A percentile compares a stretch with the other conserved stretches of the same genome.
Evolutionary conservation across 2,329 filamentous ascomycete species (phyloP).

Genomic region (Cladosporium halotolerans): DNA sequence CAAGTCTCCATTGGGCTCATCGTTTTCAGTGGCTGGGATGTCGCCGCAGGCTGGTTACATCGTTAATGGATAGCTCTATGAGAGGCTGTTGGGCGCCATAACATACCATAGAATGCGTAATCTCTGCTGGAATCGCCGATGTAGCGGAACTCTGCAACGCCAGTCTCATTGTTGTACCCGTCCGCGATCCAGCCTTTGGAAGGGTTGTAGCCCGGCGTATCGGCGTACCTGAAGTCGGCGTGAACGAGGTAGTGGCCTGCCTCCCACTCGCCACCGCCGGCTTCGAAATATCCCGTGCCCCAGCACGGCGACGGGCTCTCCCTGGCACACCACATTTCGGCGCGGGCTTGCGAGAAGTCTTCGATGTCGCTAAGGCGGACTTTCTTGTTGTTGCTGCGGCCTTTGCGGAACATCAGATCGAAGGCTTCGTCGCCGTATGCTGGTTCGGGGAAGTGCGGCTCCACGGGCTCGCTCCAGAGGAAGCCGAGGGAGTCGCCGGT

Average conservation of each 20-base stretch:
- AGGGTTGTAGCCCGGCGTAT: not conserved
- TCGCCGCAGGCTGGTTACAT: not conserved
- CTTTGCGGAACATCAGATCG: not conserved
- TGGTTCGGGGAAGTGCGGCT: not conserved
- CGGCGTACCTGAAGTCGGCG: not conserved
- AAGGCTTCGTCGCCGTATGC: not conserved
- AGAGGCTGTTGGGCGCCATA: not conserved
- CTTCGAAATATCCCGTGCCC: not conserved
- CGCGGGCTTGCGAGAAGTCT: too few species aligned
- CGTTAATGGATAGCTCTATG: not conserved
- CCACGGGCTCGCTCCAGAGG: not conserved
- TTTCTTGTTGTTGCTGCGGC: not conserved
- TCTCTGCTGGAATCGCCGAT: not conserved
- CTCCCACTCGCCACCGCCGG: not conserved
- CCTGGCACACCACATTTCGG: too few species aligned
- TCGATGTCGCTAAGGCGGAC: not conserved
- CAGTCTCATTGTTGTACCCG: not conserved
- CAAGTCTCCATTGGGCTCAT: not conserved
- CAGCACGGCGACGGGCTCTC: too few species aligned
- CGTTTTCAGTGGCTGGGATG: not conserved
- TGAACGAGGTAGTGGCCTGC: not conserved
- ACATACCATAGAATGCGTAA: constrained; percentile 4
- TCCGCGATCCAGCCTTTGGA: not conserved
- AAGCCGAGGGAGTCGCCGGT: not conserved
- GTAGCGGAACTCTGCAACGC: not conserved